These are phyloP conservation scores for Ilyonectria destructans DNA, from an alignment of 2,329 filamentous ascomycete species.

Conservation along the genomic window DNA sequence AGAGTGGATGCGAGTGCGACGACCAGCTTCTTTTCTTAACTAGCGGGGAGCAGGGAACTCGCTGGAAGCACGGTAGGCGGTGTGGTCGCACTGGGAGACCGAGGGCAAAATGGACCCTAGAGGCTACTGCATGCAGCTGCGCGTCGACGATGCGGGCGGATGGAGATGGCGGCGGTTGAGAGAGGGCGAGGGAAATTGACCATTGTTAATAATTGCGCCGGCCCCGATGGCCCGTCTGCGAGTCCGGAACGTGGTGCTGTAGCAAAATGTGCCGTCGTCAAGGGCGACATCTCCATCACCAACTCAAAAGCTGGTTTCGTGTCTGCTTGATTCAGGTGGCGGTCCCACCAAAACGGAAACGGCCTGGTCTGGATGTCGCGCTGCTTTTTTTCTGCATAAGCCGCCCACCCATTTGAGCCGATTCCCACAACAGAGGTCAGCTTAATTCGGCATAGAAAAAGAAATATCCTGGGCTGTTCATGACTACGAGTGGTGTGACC, in stretches of 20 bases:
- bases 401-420: background rate
- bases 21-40: background rate
- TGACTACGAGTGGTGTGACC: too few relatives aligned
- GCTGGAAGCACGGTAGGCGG: background rate
- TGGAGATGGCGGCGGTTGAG: background rate
- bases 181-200: background rate
- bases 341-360: background rate
- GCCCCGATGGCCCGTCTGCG: background rate
- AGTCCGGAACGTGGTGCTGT: background rate
- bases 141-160: background rate
- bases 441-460: background rate
- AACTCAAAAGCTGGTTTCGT: background rate
- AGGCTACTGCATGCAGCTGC: constrained; percentile 4
- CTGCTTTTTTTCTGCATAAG: background rate
- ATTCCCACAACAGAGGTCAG: background rate
- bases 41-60: too few relatives aligned
- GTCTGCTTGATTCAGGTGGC: constrained; percentile 1
- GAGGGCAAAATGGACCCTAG: too few relatives aligned
- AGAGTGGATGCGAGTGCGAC: constrained; percentile 10
- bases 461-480: too few relatives aligned
- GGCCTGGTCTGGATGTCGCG: background rate
- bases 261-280: background rate
- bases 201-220: background rate
- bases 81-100: background rate
- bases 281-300: background rate